Evolutionary conservation across 345 rosid species (phyloP).

Genomic region (Dipteronia dyeriana): DNA sequence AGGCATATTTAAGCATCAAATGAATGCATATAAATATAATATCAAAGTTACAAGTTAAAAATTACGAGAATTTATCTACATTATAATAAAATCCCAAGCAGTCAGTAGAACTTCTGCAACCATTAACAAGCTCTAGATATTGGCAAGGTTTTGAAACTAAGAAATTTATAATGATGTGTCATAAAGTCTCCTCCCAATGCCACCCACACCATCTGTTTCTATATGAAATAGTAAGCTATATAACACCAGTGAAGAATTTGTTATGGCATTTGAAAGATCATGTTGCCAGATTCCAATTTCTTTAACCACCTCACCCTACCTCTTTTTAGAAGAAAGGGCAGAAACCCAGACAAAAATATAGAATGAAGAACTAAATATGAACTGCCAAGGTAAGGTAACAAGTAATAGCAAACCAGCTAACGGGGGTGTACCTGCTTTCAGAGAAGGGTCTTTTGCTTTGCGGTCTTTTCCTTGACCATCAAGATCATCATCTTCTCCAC

Average conservation of each 20-base stretch:
- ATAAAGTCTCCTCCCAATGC: not conserved
- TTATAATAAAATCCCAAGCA: not conserved
- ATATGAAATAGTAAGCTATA: not conserved
- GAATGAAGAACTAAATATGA: not conserved
- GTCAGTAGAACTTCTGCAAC: not conserved
- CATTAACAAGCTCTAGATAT: not conserved
- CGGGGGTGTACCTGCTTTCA: conserved; percentile 49
- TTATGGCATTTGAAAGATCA: not conserved
- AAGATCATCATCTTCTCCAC: conserved; percentile 48
- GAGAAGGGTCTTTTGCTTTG: conserved; percentile 42
- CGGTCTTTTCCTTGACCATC: conserved; percentile 44
- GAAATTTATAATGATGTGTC: not conserved
- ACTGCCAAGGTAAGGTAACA: not conserved
- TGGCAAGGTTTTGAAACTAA: not conserved
- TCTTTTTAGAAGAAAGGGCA: not conserved
- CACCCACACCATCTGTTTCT: not conserved
- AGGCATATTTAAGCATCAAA: not conserved
- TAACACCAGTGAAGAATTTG: not conserved
- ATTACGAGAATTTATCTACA: not conserved
- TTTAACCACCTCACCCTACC: not conserved
- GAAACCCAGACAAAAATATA: not conserved
- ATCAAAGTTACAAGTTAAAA: too few relatives aligned
- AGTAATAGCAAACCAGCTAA: not conserved
- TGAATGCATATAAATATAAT: not conserved
- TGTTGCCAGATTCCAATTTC: not conserved